phyloP scores from a whole-genome alignment of 257 asterid genomes.

The Leonotis leonurus region DNA sequence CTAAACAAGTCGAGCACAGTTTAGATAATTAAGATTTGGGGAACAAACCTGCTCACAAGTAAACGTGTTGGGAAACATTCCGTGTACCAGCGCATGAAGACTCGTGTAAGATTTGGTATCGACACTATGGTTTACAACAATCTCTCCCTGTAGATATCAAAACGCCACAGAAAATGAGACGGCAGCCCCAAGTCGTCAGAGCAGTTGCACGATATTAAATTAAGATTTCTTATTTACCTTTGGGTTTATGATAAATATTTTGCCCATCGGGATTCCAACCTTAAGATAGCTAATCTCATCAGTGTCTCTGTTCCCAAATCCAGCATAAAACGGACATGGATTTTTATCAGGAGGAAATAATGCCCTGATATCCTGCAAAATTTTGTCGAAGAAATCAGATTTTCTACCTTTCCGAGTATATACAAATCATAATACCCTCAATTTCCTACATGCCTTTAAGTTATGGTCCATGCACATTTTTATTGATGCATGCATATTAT shows the following conservation, averaged over 20 bases:
- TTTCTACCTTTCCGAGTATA: not conserved
- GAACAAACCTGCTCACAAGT: conserved; percentile 65
- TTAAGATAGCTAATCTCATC: conserved; percentile 91
- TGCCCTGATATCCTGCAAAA: conserved; percentile 69
- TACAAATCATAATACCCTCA: not conserved
- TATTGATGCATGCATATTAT: too few species aligned
- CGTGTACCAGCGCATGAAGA: conserved; percentile 66
- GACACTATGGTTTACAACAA: conserved; percentile 62
- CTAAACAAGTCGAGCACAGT: too few species aligned
- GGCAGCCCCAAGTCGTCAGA: not conserved
- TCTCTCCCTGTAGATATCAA: conserved; percentile 74
- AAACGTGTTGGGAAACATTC: conserved; percentile 63
- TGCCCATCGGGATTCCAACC: conserved; percentile 87
- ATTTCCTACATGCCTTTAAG: not conserved
- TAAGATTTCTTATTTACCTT: conserved; percentile 41
- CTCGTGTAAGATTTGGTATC: conserved; percentile 66
- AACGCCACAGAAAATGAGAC: conserved; percentile 3
- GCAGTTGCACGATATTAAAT: not conserved
- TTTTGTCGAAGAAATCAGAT: not conserved
- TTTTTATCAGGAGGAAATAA: conserved; percentile 72
- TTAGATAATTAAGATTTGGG: too few species aligned
- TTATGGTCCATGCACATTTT: too few species aligned
- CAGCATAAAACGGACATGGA: conserved; percentile 97
- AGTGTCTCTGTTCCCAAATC: conserved; percentile 94
- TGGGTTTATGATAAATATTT: conserved; percentile 85